Base-by-base conservation (phyloP, 2,329 filamentous ascomycete species). In the Fusarium papillatum region DNA sequence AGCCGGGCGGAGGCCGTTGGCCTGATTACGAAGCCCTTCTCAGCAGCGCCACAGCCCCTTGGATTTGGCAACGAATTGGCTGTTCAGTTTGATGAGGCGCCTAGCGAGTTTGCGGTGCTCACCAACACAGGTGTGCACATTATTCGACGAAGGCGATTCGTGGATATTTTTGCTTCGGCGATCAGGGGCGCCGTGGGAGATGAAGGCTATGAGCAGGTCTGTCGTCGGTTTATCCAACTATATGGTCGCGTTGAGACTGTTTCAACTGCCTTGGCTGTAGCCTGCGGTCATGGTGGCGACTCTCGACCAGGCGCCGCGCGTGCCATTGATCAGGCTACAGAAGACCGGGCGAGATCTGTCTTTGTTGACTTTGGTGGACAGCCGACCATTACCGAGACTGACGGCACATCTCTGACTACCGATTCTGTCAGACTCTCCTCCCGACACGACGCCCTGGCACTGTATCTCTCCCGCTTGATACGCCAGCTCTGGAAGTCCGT, bases 31-130 rank as follows among this genome's bases (percentile, higher is more conserved):
- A 89, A 90, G 61, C 91, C 94, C 0, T 96, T 95, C 78, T 89
- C 92, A 19, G 94, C 94, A 13, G 89, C 92, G 1, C 86, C 85
- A 14, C 90, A 91, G 31, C 94, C 95, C 0, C 82, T 92, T 26
- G 96, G 96, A 0, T 98, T 98, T 80, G 96, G 96, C 14, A 99
- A 99, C 78, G 97, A 99, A 84, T 88, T 98, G 68, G 95, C 97
- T 2, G 94, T 98, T n/a, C 97, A 99, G 79, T 99, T 97, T 79
- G 97, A 99, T 80, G 90, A 94, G 71, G 88, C 92, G 0, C 90
- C 94, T 0, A 92, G 93, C 63, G 96, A 99, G 81, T 92, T 98
- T 75, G 97, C 96, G 1, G 92, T 99, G 59, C 88, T 99, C 66
- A 98, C 97, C 38, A 98, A 97, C 79, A 95, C 92, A 17, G 97